Base-by-base conservation (phyloP, 1,284 basidiomycete genomes). In the Puccinia coronata region DNA sequence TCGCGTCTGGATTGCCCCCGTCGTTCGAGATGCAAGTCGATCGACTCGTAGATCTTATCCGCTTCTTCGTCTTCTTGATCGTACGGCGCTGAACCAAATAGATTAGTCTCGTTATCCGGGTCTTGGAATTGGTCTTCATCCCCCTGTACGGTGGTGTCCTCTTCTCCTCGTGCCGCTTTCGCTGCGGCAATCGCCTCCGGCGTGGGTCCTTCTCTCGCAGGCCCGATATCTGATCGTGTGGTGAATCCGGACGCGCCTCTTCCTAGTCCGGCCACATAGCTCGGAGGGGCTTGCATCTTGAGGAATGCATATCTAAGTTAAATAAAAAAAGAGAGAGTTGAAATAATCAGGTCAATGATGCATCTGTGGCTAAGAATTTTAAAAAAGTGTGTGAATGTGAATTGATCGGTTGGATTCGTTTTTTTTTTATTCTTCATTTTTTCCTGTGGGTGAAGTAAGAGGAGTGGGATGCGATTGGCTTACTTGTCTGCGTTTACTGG, bases 61-160 rank as follows among this genome's bases (percentile, higher is more conserved):
- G 96, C 97, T 86, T 98, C 96, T 85, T 98, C 96, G 83, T 99
- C 97, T 84, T 99, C 96, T 76, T 93, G 92, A 86, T 99, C 96
- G 86, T 99, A 98, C 0, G 94, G 94, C 11, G 92, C 95, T 11
- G 95, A 95, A 0, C 95, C 94, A 86, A 99, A 98, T 11, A 99
- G 89, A 51, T 96, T 96, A 82, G 92, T 92, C 88, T 99, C 96
- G 86, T 98, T 96, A 85, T 99, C 97, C 8, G 96, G 96, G 86
- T 99, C 96, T 86, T 97, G 94, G 84, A 93, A 94, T 84, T 92
- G 92, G 11, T 96, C 94, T 85, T 96, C 94, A 43, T 92, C 89
- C 14, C 39, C 78, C 34, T 72, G 53, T 65, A 96, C 93, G 1
- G 90, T 88, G 83, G 95, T 94, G 87, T 96, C 94, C 41, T 28